phyloP scores from a whole-genome alignment of 768 basidiomycete species.

The Galerina sulciceps region DNA sequence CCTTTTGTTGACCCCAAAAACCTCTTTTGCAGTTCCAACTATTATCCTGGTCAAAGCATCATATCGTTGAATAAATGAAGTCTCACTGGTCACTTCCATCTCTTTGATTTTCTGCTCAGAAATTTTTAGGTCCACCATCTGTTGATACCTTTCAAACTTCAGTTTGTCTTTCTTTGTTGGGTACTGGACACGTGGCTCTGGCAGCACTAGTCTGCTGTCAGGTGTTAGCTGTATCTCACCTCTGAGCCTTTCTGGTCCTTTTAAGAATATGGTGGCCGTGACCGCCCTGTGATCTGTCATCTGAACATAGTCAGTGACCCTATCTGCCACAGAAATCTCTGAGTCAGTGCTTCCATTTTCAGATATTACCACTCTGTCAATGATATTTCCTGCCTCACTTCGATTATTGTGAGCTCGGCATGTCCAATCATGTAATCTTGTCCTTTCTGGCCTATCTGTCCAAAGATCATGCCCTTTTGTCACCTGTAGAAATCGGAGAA shows the following conservation, averaged over 20 bases:
- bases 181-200: neutral
- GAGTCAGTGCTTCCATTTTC: neutral
- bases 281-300: neutral
- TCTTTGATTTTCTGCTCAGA: neutral
- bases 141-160: neutral
- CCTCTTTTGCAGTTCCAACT: neutral
- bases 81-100: neutral
- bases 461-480: neutral
- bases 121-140: neutral
- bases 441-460: neutral
- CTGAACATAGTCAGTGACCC: neutral
- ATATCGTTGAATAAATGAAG: neutral
- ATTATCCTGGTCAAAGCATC: neutral
- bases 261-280: neutral
- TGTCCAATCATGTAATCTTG: neutral
- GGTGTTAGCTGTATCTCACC: neutral
- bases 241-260: neutral
- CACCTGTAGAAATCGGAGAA: neutral
- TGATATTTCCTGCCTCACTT: neutral
- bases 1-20: neutral
- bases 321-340: neutral
- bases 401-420: neutral
- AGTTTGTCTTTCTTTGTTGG: neutral
- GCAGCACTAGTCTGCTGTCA: neutral
- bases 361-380: neutral